These are phyloP conservation scores for Monilinia laxa DNA, from an alignment of 2,329 filamentous ascomycete genomes.

Conservation along the genomic window DNA sequence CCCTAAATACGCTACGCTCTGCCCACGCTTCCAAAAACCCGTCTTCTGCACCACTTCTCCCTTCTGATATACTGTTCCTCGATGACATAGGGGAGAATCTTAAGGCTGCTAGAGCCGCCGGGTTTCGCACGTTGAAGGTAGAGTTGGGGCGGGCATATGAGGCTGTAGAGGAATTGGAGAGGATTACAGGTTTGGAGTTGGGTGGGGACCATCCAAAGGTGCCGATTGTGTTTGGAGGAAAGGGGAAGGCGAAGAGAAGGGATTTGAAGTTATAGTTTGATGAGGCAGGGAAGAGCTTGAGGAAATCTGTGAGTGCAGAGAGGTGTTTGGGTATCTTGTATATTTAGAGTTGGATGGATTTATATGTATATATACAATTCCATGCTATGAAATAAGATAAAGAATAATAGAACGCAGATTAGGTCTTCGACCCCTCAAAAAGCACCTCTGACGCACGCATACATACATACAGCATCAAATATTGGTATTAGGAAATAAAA, in stretches of 20 bases:
- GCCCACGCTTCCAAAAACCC: not conserved
- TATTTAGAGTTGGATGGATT: constrained; percentile 4
- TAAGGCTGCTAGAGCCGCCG: constrained; percentile 70
- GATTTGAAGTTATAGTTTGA: constrained; percentile 10
- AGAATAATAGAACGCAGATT: not conserved
- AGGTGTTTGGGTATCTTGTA: not conserved
- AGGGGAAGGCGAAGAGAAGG: constrained; percentile 22
- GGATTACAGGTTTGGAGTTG: constrained; percentile 66
- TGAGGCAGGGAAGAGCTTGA: not conserved
- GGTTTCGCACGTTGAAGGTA: constrained; percentile 84
- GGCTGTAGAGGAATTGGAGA: constrained; percentile 80
- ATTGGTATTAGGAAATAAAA: constrained; percentile 2
- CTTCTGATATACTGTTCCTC: constrained; percentile 76
- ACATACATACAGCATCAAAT: constrained; percentile 1
- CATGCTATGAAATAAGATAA: not conserved
- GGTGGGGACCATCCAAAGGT: constrained; percentile 37
- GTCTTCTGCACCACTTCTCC: constrained; percentile 47
- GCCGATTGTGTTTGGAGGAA: constrained; percentile 28
- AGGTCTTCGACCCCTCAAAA: not conserved
- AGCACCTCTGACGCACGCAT: not conserved
- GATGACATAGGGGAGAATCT: constrained; percentile 90
- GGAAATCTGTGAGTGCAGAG: not conserved
- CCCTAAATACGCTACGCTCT: constrained; percentile 40
- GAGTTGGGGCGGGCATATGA: constrained; percentile 72
- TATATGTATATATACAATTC: constrained; percentile 2